Evolutionary conservation across 176 grass and related monocot genomes (phyloP).

Genomic region (Chloris gayana): DNA sequence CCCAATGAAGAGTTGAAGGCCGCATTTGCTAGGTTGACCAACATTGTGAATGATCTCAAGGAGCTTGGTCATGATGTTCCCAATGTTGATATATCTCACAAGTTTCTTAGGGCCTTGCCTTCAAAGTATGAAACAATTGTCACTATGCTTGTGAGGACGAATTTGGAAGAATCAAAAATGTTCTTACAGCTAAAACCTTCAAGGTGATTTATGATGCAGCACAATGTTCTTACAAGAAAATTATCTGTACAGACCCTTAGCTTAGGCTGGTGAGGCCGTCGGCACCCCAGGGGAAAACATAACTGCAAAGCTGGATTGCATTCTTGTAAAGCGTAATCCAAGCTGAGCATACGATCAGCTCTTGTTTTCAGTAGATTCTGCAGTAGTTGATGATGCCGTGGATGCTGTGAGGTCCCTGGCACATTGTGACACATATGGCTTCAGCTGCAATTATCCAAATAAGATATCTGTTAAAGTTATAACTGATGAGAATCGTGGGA

Average conservation of each 20-base stretch:
- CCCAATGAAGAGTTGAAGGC: too few relatives aligned
- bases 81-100: too few relatives aligned
- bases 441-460: slow-evolving; percentile 63
- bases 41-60: too few relatives aligned
- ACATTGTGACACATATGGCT: slow-evolving; percentile 83
- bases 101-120: too few relatives aligned
- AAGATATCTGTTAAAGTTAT: not conserved
- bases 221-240: slow-evolving; percentile 19
- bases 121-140: too few relatives aligned
- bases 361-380: slow-evolving; percentile 55
- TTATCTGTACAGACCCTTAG: not conserved
- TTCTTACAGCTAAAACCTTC: not conserved
- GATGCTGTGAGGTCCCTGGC: slow-evolving; percentile 45
- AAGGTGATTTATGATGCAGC: not conserved
- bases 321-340: slow-evolving; percentile 20
- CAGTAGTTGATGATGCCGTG: slow-evolving; percentile 53
- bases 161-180: too few relatives aligned
- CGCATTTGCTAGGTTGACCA: too few relatives aligned
- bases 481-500: not conserved
- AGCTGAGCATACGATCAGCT: slow-evolving; percentile 44
- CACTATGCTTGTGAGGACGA: too few relatives aligned
- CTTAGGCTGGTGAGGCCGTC: slow-evolving; percentile 17
- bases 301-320: not conserved
- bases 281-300: slow-evolving; percentile 7
- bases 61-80: too few relatives aligned